Base-by-base conservation (phyloP, 805 yeast genomes). In the Komagataella kurtzmanii region DNA sequence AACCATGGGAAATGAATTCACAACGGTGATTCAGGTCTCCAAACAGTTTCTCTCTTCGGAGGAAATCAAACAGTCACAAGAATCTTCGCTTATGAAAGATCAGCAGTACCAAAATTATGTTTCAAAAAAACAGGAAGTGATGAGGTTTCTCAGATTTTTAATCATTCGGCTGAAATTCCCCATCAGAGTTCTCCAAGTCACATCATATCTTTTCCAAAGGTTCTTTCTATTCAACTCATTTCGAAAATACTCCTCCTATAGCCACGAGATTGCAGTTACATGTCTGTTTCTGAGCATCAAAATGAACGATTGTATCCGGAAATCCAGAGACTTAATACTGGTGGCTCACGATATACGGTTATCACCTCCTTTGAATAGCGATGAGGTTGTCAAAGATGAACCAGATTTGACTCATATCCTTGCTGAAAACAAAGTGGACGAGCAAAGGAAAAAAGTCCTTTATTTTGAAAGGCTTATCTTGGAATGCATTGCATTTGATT, bases 291-390 rank as follows among this genome's bases (percentile, higher is more conserved):
- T 87, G 14, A 85, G 96, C 2, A 70, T 83, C 46, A 88, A 89
- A 63, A 80, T 81, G 56, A 95, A 87, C 60, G 97, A 89, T 60
- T 86, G 89, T 46, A 82, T 88, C 46, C 88, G 88, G 62, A 85
- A 85, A 57, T 63, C 84, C 14, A 72, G 79, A 50, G 87, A 85
- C 47, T 73, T 88, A 10, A 74, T 83, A 47, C 63, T 66, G 3
- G 78, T 74, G 14, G 76, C 76, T 40, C 70, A 74, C 59, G 69
- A 62, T 57, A 56, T 65, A n/a, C 61, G 71, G 57, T 56, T 21
- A 24, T 58, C 18, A 47, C 58, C 6, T 51, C 54, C 2, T 46
- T 36, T 6, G 67, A 63, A n/a, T 50, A 30, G 40, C 40, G 40
- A 30, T 10, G 40, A 30, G 3, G 4, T 14, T 2, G 40, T 30